Evolutionary conservation across 257 asterid genomes (phyloP).

Genomic region (Solanum rostratum): DNA sequence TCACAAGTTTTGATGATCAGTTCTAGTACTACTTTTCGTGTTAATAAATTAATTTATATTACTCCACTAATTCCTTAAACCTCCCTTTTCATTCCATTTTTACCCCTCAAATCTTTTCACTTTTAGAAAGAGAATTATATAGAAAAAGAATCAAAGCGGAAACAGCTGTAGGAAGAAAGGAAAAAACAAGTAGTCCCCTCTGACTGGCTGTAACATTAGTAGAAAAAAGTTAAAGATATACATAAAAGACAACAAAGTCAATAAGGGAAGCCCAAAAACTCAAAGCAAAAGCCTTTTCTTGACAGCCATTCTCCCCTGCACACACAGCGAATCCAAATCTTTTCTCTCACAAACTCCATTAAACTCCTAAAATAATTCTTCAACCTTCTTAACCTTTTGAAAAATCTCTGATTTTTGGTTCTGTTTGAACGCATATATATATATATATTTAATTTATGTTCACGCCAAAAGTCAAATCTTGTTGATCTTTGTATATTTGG

Average conservation of each 20-base stretch:
- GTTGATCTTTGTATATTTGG: conserved; percentile 8
- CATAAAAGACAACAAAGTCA: conserved; percentile 45
- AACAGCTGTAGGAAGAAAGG: conserved; percentile 31
- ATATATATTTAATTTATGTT: not conserved
- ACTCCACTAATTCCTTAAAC: not conserved
- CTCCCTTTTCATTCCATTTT: not conserved
- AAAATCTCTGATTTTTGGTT: not conserved
- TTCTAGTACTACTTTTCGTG: not conserved
- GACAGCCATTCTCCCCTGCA: conserved; percentile 36
- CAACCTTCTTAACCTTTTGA: not conserved
- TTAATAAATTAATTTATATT: not conserved
- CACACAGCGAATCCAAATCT: conserved; percentile 9
- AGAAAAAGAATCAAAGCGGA: not conserved
- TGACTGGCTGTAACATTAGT: conserved; percentile 25
- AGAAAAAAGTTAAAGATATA: conserved; percentile 17
- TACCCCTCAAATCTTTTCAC: not conserved
- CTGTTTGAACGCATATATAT: not conserved
- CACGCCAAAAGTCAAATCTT: conserved; percentile 12
- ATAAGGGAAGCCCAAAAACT: conserved; percentile 36
- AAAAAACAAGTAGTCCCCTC: conserved; percentile 9
- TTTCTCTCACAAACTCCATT: not conserved
- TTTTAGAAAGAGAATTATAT: not conserved
- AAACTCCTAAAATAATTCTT: not conserved
- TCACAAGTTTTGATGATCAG: not conserved
- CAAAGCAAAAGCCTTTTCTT: conserved; percentile 19